Percentiles rank a stretch among this genome's conserved stretches.
These are phyloP conservation scores for Lachnellula subtilissima DNA, from an alignment of 2,329 filamentous ascomycete genomes.

Conservation along the genomic window DNA sequence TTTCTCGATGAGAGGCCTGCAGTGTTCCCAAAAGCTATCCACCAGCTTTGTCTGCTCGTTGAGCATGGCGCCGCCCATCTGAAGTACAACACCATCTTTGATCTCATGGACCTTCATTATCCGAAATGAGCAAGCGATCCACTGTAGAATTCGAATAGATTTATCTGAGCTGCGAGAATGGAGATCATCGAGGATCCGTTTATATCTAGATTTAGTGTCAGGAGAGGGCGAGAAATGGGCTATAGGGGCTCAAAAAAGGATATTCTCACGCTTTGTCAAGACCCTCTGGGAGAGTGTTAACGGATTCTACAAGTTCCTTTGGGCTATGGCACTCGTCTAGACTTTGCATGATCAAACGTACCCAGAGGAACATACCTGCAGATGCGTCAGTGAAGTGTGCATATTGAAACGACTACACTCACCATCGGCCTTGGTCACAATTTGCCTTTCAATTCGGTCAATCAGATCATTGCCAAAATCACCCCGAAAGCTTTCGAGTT, in stretches of 20 bases:
- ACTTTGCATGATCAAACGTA: constrained; percentile 6
- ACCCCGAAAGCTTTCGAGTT: not conserved
- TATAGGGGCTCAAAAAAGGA: not conserved
- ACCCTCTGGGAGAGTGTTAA: constrained; percentile 6
- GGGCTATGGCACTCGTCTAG: constrained; percentile 4
- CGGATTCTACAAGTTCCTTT: constrained; percentile 4
- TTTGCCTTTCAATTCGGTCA: constrained; percentile 1
- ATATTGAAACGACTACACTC: not conserved
- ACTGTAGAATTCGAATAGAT: constrained; percentile 8
- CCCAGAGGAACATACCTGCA: constrained; percentile 17
- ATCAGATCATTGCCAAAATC: constrained; percentile 6
- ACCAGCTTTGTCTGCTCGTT: constrained; percentile 4
- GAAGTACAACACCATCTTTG: constrained; percentile 10
- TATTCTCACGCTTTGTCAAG: constrained; percentile 11
- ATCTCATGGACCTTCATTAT: constrained; percentile 11
- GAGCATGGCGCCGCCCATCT: not conserved
- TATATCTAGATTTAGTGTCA: constrained; percentile 1
- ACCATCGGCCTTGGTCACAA: constrained; percentile 11
- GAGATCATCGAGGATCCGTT: constrained; percentile 14
- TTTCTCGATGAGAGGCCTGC: constrained; percentile 11
- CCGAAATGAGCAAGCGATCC: constrained; percentile 14
- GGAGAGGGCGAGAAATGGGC: constrained; percentile 3
- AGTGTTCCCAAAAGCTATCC: constrained; percentile 3
- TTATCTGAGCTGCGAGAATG: not conserved
- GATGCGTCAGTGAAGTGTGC: not conserved